These are phyloP conservation scores for Lachnellula cervina DNA, from an alignment of 2,329 filamentous ascomycete species.

Conservation along the genomic window DNA sequence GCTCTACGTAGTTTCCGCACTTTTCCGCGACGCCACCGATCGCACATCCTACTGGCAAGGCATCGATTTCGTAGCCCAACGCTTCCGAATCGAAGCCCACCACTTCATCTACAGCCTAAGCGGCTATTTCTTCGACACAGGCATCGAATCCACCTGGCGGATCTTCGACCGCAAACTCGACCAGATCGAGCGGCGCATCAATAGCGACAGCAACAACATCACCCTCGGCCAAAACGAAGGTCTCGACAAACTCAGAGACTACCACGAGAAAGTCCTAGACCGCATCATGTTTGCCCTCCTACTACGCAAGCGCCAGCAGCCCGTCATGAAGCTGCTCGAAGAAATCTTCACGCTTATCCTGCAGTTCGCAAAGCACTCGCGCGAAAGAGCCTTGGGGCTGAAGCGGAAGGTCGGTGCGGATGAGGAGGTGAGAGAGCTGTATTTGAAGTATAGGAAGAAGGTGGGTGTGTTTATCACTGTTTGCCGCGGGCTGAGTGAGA, in stretches of 20 bases:
- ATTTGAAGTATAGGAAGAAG: slow-evolving; percentile 64
- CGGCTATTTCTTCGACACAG: slow-evolving; percentile 75
- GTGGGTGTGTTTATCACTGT: slow-evolving; percentile 70
- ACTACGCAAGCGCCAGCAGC: slow-evolving; percentile 68
- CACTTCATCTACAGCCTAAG: slow-evolving; percentile 72
- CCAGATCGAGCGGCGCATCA: slow-evolving; percentile 54
- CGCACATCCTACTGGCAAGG: slow-evolving; percentile 26
- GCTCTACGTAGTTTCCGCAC: slow-evolving; percentile 65
- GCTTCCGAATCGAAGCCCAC: slow-evolving; percentile 71
- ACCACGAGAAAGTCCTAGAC: slow-evolving; percentile 70
- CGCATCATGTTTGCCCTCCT: slow-evolving; percentile 70
- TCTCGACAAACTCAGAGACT: slow-evolving; percentile 60
- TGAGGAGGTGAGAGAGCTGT: slow-evolving; percentile 47
- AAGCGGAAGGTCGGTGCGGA: slow-evolving; percentile 31
- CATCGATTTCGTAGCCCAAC: slow-evolving; percentile 28
- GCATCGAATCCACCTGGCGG: slow-evolving; percentile 68
- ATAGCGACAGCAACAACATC: slow-evolving; percentile 35
- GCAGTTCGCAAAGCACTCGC: slow-evolving; percentile 55
- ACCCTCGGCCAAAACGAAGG: slow-evolving; percentile 48
- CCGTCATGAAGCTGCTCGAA: slow-evolving; percentile 68
- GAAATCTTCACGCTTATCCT: slow-evolving; percentile 72
- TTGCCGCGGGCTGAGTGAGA: slow-evolving; percentile 63
- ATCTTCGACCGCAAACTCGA: slow-evolving; percentile 63
- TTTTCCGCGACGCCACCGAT: slow-evolving; percentile 54
- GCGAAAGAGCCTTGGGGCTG: slow-evolving; percentile 37